A percentile compares a stretch with the other conserved stretches of the same genome.
These are phyloP conservation scores for Metarhizium robertsii DNA, from an alignment of 2,329 filamentous ascomycete species.

Conservation along the genomic window DNA sequence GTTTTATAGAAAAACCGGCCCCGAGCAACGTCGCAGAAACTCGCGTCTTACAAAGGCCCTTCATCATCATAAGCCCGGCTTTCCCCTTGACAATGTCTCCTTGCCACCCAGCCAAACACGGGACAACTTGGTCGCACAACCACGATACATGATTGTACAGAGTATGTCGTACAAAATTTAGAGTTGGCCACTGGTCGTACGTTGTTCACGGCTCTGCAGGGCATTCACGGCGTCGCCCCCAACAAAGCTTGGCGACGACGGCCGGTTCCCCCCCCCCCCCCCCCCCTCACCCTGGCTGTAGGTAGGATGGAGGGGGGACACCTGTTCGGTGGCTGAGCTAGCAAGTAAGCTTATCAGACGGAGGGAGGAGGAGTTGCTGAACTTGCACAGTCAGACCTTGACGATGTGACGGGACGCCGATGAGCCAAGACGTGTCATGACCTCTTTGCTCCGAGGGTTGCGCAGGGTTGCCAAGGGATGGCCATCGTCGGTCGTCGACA, in stretches of 20 bases:
- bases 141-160: background rate
- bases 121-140: background rate
- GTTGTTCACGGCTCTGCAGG: background rate
- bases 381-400: background rate
- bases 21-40: background rate
- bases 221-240: background rate
- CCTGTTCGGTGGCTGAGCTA: background rate
- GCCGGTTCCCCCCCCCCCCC: no score
- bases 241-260: background rate
- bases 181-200: background rate
- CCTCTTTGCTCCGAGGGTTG: conserved; percentile 6
- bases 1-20: background rate
- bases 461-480: background rate
- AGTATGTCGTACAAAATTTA: background rate
- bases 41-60: background rate
- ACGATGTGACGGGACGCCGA: background rate
- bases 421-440: background rate
- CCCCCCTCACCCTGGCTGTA: background rate
- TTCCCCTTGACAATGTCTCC: background rate
- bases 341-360: conserved; percentile 6
- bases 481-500: background rate
- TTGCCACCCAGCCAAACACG: background rate
- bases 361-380: background rate
- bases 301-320: background rate
- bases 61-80: background rate